Evolutionary conservation across 495 filamentous ascomycete species (phyloP).

Genomic region (Cercophora samala): DNA sequence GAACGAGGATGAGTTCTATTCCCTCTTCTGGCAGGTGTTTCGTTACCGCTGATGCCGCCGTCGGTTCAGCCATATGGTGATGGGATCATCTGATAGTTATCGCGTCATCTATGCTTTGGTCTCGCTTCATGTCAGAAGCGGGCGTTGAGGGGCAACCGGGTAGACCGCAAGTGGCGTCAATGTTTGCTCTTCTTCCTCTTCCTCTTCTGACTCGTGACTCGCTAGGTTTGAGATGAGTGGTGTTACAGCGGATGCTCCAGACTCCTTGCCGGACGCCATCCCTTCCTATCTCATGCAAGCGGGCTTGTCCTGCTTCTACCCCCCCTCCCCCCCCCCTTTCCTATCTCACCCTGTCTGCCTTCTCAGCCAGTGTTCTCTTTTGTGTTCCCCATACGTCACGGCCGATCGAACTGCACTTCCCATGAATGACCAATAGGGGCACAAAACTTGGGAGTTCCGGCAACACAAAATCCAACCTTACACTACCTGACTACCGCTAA

Average conservation of each 20-base stretch:
- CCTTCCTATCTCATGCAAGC: background rate
- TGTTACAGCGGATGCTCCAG: background rate
- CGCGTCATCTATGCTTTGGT: background rate
- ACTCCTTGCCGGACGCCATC: background rate
- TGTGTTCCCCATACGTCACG: background rate
- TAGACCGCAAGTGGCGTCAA: background rate
- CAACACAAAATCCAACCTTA: background rate
- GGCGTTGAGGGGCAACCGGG: background rate
- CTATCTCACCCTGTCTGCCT: background rate
- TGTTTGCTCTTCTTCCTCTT: background rate
- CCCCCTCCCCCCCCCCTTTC: background rate
- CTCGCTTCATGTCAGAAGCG: background rate
- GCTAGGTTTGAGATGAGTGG: background rate
- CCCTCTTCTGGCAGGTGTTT: conserved; percentile 1
- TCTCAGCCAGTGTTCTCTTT: background rate
- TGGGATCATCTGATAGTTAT: background rate
- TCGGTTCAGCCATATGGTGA: background rate
- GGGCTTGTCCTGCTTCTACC: background rate
- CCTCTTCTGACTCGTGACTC: background rate
- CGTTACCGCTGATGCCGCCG: background rate
- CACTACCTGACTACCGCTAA: background rate
- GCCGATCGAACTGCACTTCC: background rate
- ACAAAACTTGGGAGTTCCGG: conserved; percentile 6
- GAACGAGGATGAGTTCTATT: background rate
- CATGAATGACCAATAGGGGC: background rate